These are phyloP conservation scores for Zygotorulaspora florentina DNA, from an alignment of 805 yeast species.

Conservation along the genomic window DNA sequence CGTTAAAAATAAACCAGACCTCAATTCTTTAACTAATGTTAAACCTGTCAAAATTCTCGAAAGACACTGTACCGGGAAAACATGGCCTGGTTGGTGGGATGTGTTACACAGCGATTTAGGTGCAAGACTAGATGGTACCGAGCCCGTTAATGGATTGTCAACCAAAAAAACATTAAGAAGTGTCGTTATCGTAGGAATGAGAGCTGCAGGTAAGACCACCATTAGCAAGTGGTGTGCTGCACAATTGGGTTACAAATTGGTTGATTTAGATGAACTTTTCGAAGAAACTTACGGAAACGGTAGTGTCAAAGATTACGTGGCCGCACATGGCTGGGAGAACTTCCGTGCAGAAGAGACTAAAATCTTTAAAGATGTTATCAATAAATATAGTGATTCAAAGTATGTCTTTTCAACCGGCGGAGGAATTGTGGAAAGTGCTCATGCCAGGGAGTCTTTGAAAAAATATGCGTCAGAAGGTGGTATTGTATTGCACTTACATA, in stretches of 20 bases:
- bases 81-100: slow-evolving; percentile 99
- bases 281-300: slow-evolving; percentile 45
- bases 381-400: slow-evolving; percentile 41
- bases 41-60: slow-evolving; percentile 70
- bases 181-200: slow-evolving; percentile 88
- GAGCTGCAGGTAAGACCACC: slow-evolving; percentile 95
- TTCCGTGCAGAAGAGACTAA: slow-evolving; percentile 68
- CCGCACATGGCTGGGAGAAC: slow-evolving; percentile 75
- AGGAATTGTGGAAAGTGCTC: slow-evolving; percentile 78
- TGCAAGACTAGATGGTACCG: slow-evolving; percentile 67
- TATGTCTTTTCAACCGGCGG: slow-evolving; percentile 92
- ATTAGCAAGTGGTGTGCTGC: slow-evolving; percentile 75
- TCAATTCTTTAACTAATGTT: slow-evolving; percentile 10
- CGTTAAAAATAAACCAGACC: slow-evolving; percentile 5
- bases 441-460: slow-evolving; percentile 61
- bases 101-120: slow-evolving; percentile 65
- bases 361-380: slow-evolving; percentile 46
- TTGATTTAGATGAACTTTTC: slow-evolving; percentile 74
- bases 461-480: slow-evolving; percentile 57
- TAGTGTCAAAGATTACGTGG: slow-evolving; percentile 58
- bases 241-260: slow-evolving; percentile 56
- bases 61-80: slow-evolving; percentile 90
- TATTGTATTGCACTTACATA: slow-evolving; percentile 83
- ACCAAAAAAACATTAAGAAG: slow-evolving; percentile 32
- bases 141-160: slow-evolving; percentile 36